phyloP scores from a whole-genome alignment of 2,329 filamentous ascomycete genomes.

The Exophiala calicioides region DNA sequence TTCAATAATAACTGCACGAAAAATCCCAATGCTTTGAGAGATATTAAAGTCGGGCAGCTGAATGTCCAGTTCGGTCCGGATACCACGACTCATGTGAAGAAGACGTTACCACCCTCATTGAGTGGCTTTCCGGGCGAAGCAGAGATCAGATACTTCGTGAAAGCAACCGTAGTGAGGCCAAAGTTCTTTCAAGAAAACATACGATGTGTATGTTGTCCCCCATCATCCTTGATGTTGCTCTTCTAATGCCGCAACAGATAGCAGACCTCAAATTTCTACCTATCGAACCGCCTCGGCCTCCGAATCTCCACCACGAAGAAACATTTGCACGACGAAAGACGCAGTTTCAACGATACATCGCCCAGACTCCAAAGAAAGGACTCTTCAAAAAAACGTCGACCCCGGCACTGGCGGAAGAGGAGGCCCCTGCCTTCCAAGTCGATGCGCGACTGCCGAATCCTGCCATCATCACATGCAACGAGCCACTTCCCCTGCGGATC shows the following conservation, averaged over 20 bases:
- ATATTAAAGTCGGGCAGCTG: slow-evolving; percentile 48
- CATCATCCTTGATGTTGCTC: too few relatives aligned
- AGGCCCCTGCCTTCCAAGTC: slow-evolving; percentile 65
- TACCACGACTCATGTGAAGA: slow-evolving; percentile 68
- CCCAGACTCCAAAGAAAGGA: slow-evolving; percentile 54
- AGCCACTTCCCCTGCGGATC: slow-evolving; percentile 77
- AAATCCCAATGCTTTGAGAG: slow-evolving; percentile 48
- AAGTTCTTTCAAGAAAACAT: slow-evolving; percentile 90
- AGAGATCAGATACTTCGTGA: slow-evolving; percentile 91
- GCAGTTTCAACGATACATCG: slow-evolving; percentile 51
- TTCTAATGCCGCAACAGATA: slow-evolving; percentile 16
- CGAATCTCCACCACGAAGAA: slow-evolving; percentile 69
- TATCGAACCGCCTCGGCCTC: slow-evolving; percentile 80
- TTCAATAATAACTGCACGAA: slow-evolving; percentile 53
- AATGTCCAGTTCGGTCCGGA: slow-evolving; percentile 49
- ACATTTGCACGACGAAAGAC: slow-evolving; percentile 77
- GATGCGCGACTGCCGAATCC: slow-evolving; percentile 87
- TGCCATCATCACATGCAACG: slow-evolving; percentile 83
- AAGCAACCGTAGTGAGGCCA: slow-evolving; percentile 89
- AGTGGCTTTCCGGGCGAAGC: slow-evolving; percentile 84
- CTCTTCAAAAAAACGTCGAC: slow-evolving; percentile 56
- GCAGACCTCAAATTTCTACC: slow-evolving; percentile 77
- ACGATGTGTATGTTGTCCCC: slow-evolving; percentile 56
- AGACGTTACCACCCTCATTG: slow-evolving; percentile 84
- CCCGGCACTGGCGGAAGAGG: slow-evolving; percentile 25